Conservation (phyloP, 1,284 basidiomycete species). For the Cutaneotrichosporon mucoides region DNA sequence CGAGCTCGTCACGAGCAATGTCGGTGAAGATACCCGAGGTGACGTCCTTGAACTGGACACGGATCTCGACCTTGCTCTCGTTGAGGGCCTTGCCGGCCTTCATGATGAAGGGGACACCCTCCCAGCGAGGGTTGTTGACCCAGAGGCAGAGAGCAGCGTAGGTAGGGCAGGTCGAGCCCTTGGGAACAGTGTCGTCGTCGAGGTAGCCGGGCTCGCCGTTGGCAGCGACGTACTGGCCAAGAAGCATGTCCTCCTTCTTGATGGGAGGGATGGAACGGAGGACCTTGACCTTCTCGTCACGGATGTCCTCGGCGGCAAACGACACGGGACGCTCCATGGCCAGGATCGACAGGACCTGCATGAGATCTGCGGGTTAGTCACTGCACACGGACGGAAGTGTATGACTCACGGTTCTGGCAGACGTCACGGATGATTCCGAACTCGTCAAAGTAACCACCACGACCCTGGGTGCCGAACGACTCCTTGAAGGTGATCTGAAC, state of each 20-base stretch:
- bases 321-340: slow-evolving; percentile 98
- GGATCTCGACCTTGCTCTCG: slow-evolving; percentile 94
- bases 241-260: slow-evolving; percentile 67
- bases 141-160: slow-evolving; percentile 81
- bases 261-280: slow-evolving; percentile 83
- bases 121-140: slow-evolving; percentile 94
- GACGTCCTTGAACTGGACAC: slow-evolving; percentile 94
- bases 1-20: slow-evolving; percentile 89
- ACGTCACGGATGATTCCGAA: slow-evolving; percentile 97
- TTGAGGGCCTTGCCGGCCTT: slow-evolving; percentile 96
- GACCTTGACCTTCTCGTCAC: slow-evolving; percentile 98
- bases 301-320: slow-evolving; percentile 90
- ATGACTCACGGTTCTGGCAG: slow-evolving; percentile 88
- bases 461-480: slow-evolving; percentile 92
- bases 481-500: slow-evolving; percentile 99
- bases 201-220: slow-evolving; percentile 95
- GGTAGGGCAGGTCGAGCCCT: slow-evolving; percentile 83
- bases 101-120: slow-evolving; percentile 93
- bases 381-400: background rate
- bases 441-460: slow-evolving; percentile 97
- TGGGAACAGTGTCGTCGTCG: slow-evolving; percentile 90
- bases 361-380: slow-evolving; percentile 60
- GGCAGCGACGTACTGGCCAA: slow-evolving; percentile 84
- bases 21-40: slow-evolving; percentile 93
- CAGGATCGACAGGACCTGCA: slow-evolving; percentile 86